These are phyloP conservation scores for Hymenoscyphus salicellus DNA, from an alignment of 2,329 filamentous ascomycete species.

Conservation along the genomic window DNA sequence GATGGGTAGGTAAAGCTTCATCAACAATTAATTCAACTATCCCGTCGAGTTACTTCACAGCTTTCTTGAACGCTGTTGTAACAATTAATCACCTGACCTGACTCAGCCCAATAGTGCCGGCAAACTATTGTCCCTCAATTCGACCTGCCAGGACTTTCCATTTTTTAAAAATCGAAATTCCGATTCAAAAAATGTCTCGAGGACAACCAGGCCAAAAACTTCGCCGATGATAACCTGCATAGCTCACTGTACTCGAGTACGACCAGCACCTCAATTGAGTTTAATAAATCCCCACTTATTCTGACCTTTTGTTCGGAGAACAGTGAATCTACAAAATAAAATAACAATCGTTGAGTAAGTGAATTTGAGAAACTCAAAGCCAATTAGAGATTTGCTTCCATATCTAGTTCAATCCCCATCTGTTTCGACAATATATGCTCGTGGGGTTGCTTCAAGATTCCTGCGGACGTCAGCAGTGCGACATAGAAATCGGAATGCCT, in stretches of 20 bases:
- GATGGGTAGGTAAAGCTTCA: not conserved
- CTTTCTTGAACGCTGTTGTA: not conserved
- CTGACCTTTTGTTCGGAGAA: not conserved
- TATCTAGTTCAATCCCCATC: not conserved
- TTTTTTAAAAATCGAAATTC: not conserved
- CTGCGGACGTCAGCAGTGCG: not conserved
- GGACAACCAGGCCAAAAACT: not conserved
- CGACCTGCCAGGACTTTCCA: too few species aligned
- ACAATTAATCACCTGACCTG: too few species aligned
- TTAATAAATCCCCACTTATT: not conserved
- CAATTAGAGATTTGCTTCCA: not conserved
- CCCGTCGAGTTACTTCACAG: not conserved
- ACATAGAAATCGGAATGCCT: not conserved
- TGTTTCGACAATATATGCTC: not conserved
- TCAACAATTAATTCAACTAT: not conserved
- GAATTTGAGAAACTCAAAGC: not conserved
- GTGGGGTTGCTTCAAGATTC: not conserved
- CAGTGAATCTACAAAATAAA: not conserved
- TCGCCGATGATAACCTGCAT: not conserved
- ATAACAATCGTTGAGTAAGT: not conserved
- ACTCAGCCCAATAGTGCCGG: too few species aligned
- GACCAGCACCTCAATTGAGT: not conserved
- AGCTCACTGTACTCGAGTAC: not conserved
- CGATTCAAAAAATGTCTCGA: not conserved
- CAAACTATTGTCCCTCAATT: too few species aligned